Conservation (phyloP, 106 monocot genomes). For the Dendrobium officinale region DNA sequence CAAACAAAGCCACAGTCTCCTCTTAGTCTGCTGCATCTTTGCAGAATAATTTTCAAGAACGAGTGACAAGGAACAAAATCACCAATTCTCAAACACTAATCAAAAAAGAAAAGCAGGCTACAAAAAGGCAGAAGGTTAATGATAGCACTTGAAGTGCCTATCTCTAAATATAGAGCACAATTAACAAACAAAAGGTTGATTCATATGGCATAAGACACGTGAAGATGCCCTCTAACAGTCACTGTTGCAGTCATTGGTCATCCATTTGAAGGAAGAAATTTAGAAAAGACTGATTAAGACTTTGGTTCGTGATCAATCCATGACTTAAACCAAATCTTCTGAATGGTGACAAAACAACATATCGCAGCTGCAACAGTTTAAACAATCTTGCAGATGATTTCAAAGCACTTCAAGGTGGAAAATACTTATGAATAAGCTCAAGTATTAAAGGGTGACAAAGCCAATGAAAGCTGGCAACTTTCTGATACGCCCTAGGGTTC, state of each 20-base stretch:
- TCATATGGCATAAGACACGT: background rate
- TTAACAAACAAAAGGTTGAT: background rate
- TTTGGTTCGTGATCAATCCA: background rate
- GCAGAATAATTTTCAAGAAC: background rate
- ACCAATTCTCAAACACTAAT: background rate
- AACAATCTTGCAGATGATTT: background rate
- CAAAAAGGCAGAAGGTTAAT: background rate
- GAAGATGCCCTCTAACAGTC: background rate
- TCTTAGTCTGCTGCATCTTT: background rate
- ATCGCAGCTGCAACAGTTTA: background rate
- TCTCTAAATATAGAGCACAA: background rate
- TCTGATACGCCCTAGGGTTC: background rate
- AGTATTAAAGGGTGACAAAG: background rate
- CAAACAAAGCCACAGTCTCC: background rate
- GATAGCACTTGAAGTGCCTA: background rate
- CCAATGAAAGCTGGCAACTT: background rate
- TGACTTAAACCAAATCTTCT: background rate
- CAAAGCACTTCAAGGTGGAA: background rate
- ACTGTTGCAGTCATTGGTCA: background rate
- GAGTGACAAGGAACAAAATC: background rate
- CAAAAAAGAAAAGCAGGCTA: background rate
- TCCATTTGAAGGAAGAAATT: background rate
- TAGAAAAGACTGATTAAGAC: background rate
- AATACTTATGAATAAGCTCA: background rate
- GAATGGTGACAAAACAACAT: background rate